phyloP scores from a whole-genome alignment of 345 rosid genomes.

The Hevea brasiliensis region DNA sequence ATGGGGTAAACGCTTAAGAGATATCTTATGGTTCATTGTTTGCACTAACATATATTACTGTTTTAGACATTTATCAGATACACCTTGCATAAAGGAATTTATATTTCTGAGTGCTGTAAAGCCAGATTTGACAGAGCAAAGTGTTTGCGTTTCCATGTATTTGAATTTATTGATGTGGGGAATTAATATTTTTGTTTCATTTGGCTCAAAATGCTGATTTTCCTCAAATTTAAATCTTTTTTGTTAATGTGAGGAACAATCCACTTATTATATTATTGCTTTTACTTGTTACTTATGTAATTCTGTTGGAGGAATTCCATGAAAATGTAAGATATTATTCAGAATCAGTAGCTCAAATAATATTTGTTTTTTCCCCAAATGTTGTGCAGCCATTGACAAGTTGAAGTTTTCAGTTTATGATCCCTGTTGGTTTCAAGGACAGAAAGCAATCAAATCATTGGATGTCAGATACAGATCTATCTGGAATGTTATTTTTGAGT shows the following conservation, averaged over 20 bases:
- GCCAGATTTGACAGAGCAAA: too few species aligned
- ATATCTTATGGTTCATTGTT: too few species aligned
- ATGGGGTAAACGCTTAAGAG: not conserved
- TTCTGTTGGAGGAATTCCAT: not conserved
- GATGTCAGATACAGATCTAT: constrained; percentile 50
- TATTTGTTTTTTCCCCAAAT: not conserved
- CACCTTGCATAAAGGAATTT: not conserved
- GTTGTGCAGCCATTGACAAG: constrained; percentile 47
- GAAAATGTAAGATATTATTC: not conserved
- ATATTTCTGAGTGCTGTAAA: too few species aligned
- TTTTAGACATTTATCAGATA: not conserved
- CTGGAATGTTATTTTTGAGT: constrained; percentile 48
- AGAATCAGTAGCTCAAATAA: constrained; percentile 6
- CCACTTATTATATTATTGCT: not conserved
- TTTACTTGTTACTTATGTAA: not conserved
- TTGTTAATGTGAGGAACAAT: not conserved
- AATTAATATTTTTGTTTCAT: too few species aligned
- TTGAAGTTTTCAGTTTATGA: constrained; percentile 54
- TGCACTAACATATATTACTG: not conserved
- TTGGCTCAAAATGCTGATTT: not conserved
- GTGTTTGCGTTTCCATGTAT: too few species aligned
- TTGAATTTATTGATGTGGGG: too few species aligned
- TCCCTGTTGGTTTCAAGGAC: constrained; percentile 46
- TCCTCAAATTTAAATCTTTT: not conserved
- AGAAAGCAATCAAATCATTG: constrained; percentile 54